These are phyloP conservation scores for Botrytis byssoidea DNA, from an alignment of 2,329 filamentous ascomycete genomes.

Conservation along the genomic window DNA sequence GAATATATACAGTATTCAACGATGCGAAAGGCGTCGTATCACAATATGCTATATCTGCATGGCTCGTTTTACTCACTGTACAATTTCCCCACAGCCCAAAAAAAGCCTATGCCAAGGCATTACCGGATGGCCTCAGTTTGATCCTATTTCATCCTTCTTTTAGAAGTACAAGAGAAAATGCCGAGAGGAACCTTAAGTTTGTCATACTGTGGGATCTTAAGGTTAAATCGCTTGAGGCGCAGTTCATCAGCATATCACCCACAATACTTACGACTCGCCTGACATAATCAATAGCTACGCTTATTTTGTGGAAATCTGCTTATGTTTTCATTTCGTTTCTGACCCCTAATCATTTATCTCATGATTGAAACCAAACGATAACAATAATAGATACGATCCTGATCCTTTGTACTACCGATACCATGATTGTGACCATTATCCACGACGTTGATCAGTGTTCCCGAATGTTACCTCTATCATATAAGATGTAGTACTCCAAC, in stretches of 20 bases:
- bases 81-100: slow-evolving; percentile 4
- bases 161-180: background rate
- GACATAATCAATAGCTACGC: slow-evolving; percentile 3
- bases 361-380: background rate
- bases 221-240: slow-evolving; percentile 6
- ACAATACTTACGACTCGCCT: background rate
- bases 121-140: background rate
- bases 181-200: background rate
- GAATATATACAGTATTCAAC: slow-evolving; percentile 6
- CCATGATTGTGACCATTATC: background rate
- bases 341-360: background rate
- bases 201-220: slow-evolving; percentile 13
- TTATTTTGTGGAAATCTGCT: background rate
- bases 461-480: background rate
- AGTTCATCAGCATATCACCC: background rate
- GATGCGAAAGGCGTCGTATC: background rate
- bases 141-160: slow-evolving; percentile 8
- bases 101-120: background rate
- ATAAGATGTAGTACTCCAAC: background rate
- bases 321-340: slow-evolving; percentile 13
- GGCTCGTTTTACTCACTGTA: slow-evolving; percentile 9
- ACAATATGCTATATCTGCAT: background rate
- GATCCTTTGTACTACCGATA: background rate
- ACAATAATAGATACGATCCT: slow-evolving; percentile 9
- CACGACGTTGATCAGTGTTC: background rate